Evolutionary conservation across 805 yeast genomes (phyloP), one percentile per base, ranked within the genome.

Genomic region (Hanseniaspora clermontiae): DNA sequence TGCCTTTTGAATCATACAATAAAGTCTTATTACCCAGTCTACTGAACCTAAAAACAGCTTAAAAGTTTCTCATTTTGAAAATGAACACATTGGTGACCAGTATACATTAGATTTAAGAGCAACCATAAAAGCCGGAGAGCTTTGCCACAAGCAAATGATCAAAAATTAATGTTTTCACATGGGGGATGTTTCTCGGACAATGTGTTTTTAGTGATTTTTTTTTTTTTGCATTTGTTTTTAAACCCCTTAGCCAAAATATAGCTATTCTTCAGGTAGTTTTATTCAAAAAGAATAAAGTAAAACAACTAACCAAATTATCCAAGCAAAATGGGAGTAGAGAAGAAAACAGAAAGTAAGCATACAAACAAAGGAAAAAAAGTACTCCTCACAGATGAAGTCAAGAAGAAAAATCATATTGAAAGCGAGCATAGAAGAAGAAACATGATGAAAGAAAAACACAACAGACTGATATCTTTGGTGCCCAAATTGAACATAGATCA

Each of bases 391-490:
- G 55, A 56, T 10, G 55, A 56, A 20, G 39, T 39, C 11, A 56
- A 56, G n/a, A 56, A 46, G 29, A 45, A 45, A 15, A 56, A 56
- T 40, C 58, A 56, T 29, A 56, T 56, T 19, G 52, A 46, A 38
- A 50, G 55, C 24, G 58, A 56, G 24, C 55, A 56, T 20, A 50
- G 40, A 36, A 48, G 58, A 45, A 36, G 58, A 29, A 45, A 56
- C 10, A 17, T 50, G 49, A 56, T 56, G 15, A 38, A 46, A 17
- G 51, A 56, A 24, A 50, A 40, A 17, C 55, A 50, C 24, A 32
- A 31, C 5, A 45, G n/a, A 12, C 37, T 56, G 7, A 46, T 56
- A 15, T 11, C 27, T 4, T 11, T 56, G 34, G 55, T 56, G 10
- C 58, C 58, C 4, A 40, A 46, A 14, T 20, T 51, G 11, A 38